Percentiles rank a stretch among this genome's conserved stretches.
These are phyloP conservation scores for Triglochin maritima DNA, from an alignment of 106 monocot genomes.

Conservation along the genomic window DNA sequence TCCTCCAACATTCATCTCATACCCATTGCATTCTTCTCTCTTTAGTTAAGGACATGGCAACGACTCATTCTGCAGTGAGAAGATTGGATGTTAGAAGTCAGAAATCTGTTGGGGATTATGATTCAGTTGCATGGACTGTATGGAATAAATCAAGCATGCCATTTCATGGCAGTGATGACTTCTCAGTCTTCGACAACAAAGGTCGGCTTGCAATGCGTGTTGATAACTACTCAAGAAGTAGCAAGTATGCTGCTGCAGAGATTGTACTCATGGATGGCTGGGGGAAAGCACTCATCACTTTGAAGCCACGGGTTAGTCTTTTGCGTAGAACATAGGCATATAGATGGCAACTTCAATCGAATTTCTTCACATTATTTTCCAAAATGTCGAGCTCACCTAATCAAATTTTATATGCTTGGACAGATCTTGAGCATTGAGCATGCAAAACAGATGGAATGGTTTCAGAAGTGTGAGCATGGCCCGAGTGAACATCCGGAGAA, in stretches of 20 bases:
- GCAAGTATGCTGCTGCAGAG: conserved; percentile 28
- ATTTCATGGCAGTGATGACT: conserved; percentile 15
- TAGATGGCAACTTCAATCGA: too few relatives aligned
- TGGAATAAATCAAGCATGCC: conserved; percentile 47
- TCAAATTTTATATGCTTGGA: neutral
- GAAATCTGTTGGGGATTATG: neutral
- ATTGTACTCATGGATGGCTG: conserved; percentile 29
- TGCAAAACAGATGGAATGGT: conserved; percentile 53
- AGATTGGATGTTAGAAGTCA: too few relatives aligned
- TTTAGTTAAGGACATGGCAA: conserved; percentile 12
- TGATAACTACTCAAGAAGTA: conserved; percentile 19
- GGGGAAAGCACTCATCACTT: conserved; percentile 33
- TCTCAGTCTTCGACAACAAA: conserved; percentile 19
- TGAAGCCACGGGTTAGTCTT: conserved; percentile 48
- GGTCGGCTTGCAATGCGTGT: conserved; percentile 22
- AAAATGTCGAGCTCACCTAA: too few relatives aligned
- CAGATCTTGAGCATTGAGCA: conserved; percentile 72
- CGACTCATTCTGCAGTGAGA: too few relatives aligned
- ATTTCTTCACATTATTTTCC: too few relatives aligned
- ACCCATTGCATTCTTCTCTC: neutral
- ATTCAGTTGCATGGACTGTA: conserved; percentile 17
- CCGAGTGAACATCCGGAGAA: conserved; percentile 4
- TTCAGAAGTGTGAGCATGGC: conserved; percentile 7
- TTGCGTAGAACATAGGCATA: neutral
- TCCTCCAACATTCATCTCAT: neutral